phyloP scores from a whole-genome alignment of 495 filamentous ascomycete species.

The Tuber calosporum region DNA sequence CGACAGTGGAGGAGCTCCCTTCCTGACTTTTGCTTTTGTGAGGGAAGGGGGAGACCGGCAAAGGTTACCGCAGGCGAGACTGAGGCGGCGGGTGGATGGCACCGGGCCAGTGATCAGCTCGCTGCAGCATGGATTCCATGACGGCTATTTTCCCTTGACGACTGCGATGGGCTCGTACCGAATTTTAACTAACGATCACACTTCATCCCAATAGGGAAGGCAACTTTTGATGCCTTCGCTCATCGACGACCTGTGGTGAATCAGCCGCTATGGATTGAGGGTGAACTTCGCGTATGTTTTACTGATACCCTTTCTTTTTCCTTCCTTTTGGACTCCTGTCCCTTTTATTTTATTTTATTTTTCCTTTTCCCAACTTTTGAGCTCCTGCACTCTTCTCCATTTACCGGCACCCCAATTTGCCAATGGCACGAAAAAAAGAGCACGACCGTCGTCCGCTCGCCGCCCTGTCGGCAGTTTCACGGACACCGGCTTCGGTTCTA shows the following conservation, averaged over 20 bases:
- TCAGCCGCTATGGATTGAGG: slow-evolving; percentile 34
- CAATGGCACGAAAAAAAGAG: slow-evolving; percentile 4
- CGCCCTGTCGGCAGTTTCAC: neutral
- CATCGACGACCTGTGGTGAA: slow-evolving; percentile 33
- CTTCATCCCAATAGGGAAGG: slow-evolving; percentile 38
- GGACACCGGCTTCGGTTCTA: neutral
- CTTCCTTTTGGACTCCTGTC: neutral
- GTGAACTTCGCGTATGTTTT: slow-evolving; percentile 19
- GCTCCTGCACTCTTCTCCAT: neutral
- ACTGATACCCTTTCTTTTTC: neutral
- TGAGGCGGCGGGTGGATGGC: slow-evolving; percentile 20
- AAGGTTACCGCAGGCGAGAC: slow-evolving; percentile 15
- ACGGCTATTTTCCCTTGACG: neutral
- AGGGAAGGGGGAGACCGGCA: slow-evolving; percentile 15
- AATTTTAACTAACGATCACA: neutral
- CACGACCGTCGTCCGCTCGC: neutral
- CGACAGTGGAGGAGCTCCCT: slow-evolving; percentile 16
- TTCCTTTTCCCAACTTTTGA: neutral
- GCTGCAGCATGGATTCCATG: neutral
- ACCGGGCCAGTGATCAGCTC: neutral
- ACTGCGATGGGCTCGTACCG: neutral
- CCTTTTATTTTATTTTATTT: no score
- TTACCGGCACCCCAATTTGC: neutral
- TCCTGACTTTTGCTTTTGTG: slow-evolving; percentile 24
- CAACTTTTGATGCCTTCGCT: slow-evolving; percentile 73